Percentiles rank a stretch among this genome's conserved stretches.
These are phyloP conservation scores for Helianthus annuus DNA, from an alignment of 129 eudicot genomes.

Conservation along the genomic window HanXRQr2.0-SUNRISE NC_035437.2:118865830-118866329, in stretches of 20 bases:
- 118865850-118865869: neutral
- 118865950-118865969: constrained; percentile 91
- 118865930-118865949: constrained; percentile 92
- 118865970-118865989: constrained; percentile 51
- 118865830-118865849: neutral
- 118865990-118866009: constrained; percentile 55
- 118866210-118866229: constrained; percentile 30
- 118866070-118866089: constrained; percentile 36
- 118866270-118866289: constrained; percentile 42
- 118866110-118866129: constrained; percentile 42
- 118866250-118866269: constrained; percentile 29
- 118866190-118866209: neutral
- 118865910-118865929: constrained; percentile 68
- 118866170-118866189: neutral
- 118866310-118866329: constrained; percentile 68
- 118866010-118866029: constrained; percentile 3
- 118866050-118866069: constrained; percentile 11
- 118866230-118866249: constrained; percentile 21
- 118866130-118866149: constrained; percentile 45
- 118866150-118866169: neutral
- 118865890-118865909: constrained; percentile 52
- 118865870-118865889: constrained; percentile 13
- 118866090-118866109: constrained; percentile 44
- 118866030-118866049: neutral
- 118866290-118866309: constrained; percentile 72